Percentiles rank a stretch among this genome's conserved stretches.
Conservation (phyloP, 306 rosid genomes). For the Corylus heterophylla region DNA sequence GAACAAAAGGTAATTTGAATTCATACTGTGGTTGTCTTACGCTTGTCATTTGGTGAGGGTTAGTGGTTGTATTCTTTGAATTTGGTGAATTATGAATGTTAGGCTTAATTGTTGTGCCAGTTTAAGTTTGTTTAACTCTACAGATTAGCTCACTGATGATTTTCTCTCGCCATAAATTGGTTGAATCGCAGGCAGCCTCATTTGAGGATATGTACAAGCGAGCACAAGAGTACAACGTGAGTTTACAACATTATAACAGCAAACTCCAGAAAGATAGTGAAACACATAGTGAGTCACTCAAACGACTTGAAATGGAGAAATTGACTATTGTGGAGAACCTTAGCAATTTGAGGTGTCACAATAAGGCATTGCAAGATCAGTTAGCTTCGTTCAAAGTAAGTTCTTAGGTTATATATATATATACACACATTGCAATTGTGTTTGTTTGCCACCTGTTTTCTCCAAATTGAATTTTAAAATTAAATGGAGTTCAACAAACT, state of each 20-base stretch:
- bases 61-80: background rate
- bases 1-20: conserved; percentile 61
- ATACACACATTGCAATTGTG: background rate
- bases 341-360: conserved; percentile 70
- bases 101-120: background rate
- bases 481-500: conserved; percentile 2
- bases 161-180: background rate
- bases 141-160: background rate
- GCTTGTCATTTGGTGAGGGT: conserved; percentile 3
- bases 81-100: background rate
- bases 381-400: conserved; percentile 65
- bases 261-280: conserved; percentile 79
- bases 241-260: conserved; percentile 78
- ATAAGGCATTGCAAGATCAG: conserved; percentile 76
- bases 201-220: conserved; percentile 75
- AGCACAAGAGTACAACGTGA: conserved; percentile 84
- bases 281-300: conserved; percentile 60
- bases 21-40: conserved; percentile 3
- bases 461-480: background rate
- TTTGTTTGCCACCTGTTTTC: conserved; percentile 1
- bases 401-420: background rate
- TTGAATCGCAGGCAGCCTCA: conserved; percentile 57
- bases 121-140: conserved; percentile 10
- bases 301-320: conserved; percentile 77
- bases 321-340: conserved; percentile 72